Percentiles rank a stretch among this genome's conserved stretches.
Evolutionary conservation across 768 basidiomycete genomes (phyloP).

Genomic region (Amanita exitialis): DNA sequence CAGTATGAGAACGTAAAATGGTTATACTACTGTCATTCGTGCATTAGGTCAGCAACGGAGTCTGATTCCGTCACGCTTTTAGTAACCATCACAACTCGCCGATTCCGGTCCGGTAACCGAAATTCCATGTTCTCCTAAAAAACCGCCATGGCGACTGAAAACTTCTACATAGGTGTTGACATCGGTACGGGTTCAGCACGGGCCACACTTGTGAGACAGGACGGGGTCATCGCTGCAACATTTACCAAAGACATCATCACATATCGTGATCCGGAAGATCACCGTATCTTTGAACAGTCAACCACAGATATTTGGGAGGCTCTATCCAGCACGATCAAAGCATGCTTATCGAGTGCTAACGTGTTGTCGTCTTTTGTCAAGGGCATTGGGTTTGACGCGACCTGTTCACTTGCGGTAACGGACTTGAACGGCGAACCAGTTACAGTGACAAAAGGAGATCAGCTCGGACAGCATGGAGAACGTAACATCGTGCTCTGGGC

Average conservation of each 20-base stretch:
- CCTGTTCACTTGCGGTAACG: constrained; percentile 88
- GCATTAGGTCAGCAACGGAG: too few relatives aligned
- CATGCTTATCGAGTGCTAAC: constrained; percentile 48
- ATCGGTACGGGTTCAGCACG: constrained; percentile 94
- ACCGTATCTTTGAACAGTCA: constrained; percentile 95
- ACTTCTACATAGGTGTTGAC: constrained; percentile 66
- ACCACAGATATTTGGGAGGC: constrained; percentile 79
- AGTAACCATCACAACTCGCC: background rate
- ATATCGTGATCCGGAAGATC: constrained; percentile 75
- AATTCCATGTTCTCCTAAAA: background rate
- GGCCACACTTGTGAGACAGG: constrained; percentile 63
- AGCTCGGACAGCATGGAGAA: constrained; percentile 56
- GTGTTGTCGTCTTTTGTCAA: constrained; percentile 56
- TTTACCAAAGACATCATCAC: constrained; percentile 77
- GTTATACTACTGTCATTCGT: too few relatives aligned
- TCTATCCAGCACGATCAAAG: constrained; percentile 51
- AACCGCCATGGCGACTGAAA: constrained; percentile 23
- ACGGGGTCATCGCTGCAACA: constrained; percentile 68
- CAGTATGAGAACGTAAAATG: too few relatives aligned
- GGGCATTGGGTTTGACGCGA: constrained; percentile 92
- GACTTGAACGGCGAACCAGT: constrained; percentile 68
- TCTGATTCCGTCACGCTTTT: too few relatives aligned
- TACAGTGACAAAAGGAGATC: constrained; percentile 57
- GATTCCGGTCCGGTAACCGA: background rate
- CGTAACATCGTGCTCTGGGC: constrained; percentile 94